Percentiles rank a stretch among this genome's conserved stretches.
Conservation (phyloP, 192 early-diverging fungal species). For the Backusella tarrabulga region DNA sequence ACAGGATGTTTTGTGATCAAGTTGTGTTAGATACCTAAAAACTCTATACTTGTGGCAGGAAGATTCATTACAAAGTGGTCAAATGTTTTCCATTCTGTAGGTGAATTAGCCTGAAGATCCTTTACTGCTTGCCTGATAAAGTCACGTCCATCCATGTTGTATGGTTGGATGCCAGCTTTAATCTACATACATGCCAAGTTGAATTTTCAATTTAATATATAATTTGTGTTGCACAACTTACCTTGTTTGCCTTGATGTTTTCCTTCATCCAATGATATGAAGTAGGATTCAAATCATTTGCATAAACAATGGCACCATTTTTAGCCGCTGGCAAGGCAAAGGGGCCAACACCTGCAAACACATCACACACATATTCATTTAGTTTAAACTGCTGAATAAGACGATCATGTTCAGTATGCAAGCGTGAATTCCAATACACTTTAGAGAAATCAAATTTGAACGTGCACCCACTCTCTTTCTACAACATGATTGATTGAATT, state of each 20-base stretch:
- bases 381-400: conserved; percentile 71
- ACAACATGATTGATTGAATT: not conserved
- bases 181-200: not conserved
- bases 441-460: conserved; percentile 94
- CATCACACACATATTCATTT: conserved; percentile 85
- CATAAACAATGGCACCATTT: conserved; percentile 81
- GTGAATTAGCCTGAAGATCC: conserved; percentile 51
- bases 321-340: conserved; percentile 94
- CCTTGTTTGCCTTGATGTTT: conserved; percentile 86
- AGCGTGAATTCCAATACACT: conserved; percentile 99
- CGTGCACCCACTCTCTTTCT: conserved; percentile 87
- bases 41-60: conserved; percentile 94
- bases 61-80: conserved; percentile 99
- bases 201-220: not conserved
- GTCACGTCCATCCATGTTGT: conserved; percentile 88
- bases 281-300: conserved; percentile 95
- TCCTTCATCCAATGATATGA: conserved; percentile 78
- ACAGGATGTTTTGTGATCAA: not conserved
- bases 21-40: conserved; percentile 60
- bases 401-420: conserved; percentile 93
- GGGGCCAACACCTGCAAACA: conserved; percentile 95
- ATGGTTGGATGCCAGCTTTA: conserved; percentile 39
- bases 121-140: conserved; percentile 81
- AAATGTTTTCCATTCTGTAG: conserved; percentile 61
- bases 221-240: conserved; percentile 25